Evolutionary conservation across 768 basidiomycete genomes (phyloP), one percentile per base, ranked within the genome.

Genomic region (Cystofilobasidium macerans): DNA sequence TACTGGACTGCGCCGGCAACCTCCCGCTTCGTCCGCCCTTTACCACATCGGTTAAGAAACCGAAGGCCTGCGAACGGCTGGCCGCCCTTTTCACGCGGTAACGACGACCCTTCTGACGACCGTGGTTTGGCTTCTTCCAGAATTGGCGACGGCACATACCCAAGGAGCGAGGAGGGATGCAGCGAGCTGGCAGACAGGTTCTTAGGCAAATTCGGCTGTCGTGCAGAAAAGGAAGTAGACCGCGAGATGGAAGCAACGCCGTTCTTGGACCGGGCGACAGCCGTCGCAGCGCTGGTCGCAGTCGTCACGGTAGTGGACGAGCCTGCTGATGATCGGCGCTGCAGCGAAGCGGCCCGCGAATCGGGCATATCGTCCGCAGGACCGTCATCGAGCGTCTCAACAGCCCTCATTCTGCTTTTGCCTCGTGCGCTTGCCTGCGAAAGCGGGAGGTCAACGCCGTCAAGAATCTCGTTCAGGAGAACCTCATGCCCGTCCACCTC

Each of bases 41-140:
- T 48, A 4, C 65, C 65, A 24, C 58, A 60, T 28, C 60, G 36
- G 9, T 61, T 18, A 0, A 67, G 43, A 30, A 67, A 61, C 1
- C 53, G n/a, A 0, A 32, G n/a, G 20, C 60, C 60, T 0, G 22
- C 28, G 60, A 56, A 67, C 11, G 65, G 65, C n/a, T 24, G 13
- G 51, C 12, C 51, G 42, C 16, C 42, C 13, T 54, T 32, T 3
- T 2, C 51, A 8, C 20, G 30, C 16, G 40, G 6, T 5, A 35
- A 26, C 32, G 58, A n/a, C 6, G 58, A 30, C 24, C 22, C 18
- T 4, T 24, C n/a, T n/a, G 35, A 42, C 38, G 57, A 59, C 2
- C 26, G 38, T 26, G 36, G 36, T 11, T 60, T 30, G 24, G 8
- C n/a, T 14, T 54, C 51, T 30, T 54, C 51, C 30, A 14, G 51